Base-by-base conservation (phyloP, 495 filamentous ascomycete genomes). In the Aspergillus mulundensis region DNA sequence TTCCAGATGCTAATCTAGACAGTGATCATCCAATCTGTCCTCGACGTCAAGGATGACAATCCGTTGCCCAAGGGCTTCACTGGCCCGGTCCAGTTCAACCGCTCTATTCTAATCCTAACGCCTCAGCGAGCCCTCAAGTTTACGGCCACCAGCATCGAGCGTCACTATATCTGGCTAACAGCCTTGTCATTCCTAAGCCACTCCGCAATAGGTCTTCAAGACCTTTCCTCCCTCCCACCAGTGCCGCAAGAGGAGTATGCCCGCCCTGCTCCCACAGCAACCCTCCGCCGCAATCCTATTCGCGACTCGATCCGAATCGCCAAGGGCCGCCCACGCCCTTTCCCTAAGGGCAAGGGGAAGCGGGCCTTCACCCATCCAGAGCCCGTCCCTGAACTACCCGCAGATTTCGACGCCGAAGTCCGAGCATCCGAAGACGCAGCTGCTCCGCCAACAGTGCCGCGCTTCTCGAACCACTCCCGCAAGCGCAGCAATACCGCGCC, bases 21-120 rank as follows among this genome's bases (percentile, higher is more conserved):
- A 97, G 93, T 98, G 64, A 81, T 80, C 16, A 97, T 98, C 61
- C 91, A 97, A 74, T 97, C 94, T 30, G 94, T 97, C 10, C 76
- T 98, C 16, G 94, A 98, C 61, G 94, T 98, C 62, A 92, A 93
- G 67, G 94, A 98, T 65, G 89, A 95, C 70, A 94, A 92, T 50
- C 90, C 91, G 5, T 63, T 87, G 50, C 95, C 94, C 2, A 93
- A 92, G 66, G 83, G 83, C 56, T 68, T 79, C 38, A 77, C 68
- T 48, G 56, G 70, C 15, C 67, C 79, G 7, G 67, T 74, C 16
- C 74, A 88, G 1, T 97, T 96, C 77, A 89, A 95, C 66, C 88
- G 94, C 50, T 97, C 94, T 0, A 98, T 98, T 62, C 74, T 98
- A 32, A 95, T 98, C 56, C 72, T 98, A 19, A 97, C 94, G 12